Evolutionary conservation across 2,329 filamentous ascomycete genomes (phyloP).

Genomic region (Neurospora sp.): DNA sequence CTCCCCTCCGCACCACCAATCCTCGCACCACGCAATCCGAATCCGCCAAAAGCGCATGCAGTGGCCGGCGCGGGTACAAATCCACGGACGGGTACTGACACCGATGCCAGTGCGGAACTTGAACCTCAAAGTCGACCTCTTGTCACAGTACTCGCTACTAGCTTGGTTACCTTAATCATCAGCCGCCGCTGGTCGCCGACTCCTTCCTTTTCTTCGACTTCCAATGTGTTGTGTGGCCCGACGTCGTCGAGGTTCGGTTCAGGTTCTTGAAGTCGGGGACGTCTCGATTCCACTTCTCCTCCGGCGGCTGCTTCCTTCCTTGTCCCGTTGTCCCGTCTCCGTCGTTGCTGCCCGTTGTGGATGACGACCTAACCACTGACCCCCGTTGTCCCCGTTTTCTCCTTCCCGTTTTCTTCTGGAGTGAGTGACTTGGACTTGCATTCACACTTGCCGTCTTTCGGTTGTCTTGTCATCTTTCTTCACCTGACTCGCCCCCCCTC

Average conservation of each 20-base stretch:
- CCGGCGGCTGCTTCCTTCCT: not conserved
- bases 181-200: not conserved
- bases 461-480: not conserved
- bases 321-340: not conserved
- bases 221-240: not conserved
- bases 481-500: not conserved
- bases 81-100: not conserved
- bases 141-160: not conserved
- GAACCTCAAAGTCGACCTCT: not conserved
- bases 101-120: not conserved
- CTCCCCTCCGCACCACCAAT: not conserved
- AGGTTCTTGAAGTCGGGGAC: not conserved
- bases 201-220: not conserved
- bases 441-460: not conserved
- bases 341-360: not conserved
- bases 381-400: not conserved
- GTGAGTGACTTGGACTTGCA: not conserved
- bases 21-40: not conserved
- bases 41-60: not conserved
- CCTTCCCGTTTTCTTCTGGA: not conserved
- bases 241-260: not conserved
- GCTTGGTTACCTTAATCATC: not conserved
- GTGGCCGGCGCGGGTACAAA: not conserved
- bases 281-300: not conserved
- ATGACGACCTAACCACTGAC: not conserved